Percentiles rank a stretch among this genome's conserved stretches.
Conservation (phyloP, 768 basidiomycete species). For the Crepidotus variabilis region DNA sequence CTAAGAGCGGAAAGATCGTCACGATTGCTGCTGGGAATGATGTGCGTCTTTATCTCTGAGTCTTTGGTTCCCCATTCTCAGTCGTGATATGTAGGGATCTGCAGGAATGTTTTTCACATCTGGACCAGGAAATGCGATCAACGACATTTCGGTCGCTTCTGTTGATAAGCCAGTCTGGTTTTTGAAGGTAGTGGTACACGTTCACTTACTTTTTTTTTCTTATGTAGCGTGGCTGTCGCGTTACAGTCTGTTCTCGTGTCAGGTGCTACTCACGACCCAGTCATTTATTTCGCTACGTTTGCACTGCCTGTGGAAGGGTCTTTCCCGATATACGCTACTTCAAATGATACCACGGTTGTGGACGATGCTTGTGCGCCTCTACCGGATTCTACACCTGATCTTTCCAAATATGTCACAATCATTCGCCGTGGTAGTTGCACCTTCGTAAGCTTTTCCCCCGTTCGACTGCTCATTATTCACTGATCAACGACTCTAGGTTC, state of each 20-base stretch:
- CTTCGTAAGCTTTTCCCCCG: constrained; percentile 32
- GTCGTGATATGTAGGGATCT: constrained; percentile 29
- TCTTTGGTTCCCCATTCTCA: neutral
- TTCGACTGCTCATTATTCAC: neutral
- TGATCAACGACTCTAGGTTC: constrained; percentile 21
- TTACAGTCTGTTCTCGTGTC: constrained; percentile 48
- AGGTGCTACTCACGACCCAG: constrained; percentile 39
- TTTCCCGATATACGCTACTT: constrained; percentile 53
- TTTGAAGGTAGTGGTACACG: neutral
- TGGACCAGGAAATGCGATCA: constrained; percentile 45
- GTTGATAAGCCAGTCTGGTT: constrained; percentile 40
- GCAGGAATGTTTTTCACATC: constrained; percentile 60
- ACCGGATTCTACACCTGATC: constrained; percentile 47
- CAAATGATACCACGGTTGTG: constrained; percentile 43
- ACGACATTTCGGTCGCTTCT: constrained; percentile 53
- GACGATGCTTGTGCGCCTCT: constrained; percentile 58
- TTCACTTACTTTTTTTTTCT: neutral
- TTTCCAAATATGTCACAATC: constrained; percentile 47
- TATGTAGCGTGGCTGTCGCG: constrained; percentile 41
- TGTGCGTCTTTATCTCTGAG: constrained; percentile 13
- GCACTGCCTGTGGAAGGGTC: constrained; percentile 42
- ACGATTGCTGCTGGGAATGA: constrained; percentile 60
- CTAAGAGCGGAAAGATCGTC: constrained; percentile 53
- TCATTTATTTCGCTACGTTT: constrained; percentile 46
- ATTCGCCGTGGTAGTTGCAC: constrained; percentile 57